phyloP scores from a whole-genome alignment of 306 rosid genomes.

The Dicorynia guianensis region DNA sequence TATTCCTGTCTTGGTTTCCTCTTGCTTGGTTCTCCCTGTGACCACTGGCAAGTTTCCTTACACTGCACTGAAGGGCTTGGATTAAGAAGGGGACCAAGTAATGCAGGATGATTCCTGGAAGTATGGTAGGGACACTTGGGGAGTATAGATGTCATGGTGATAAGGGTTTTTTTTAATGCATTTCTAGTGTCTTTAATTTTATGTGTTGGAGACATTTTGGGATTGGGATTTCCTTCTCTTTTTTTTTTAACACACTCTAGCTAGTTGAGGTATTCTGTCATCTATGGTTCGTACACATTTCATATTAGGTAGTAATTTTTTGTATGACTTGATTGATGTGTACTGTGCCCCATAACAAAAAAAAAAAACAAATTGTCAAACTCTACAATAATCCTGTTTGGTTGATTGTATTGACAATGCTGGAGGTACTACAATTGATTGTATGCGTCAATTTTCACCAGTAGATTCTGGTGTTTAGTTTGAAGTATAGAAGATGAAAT shows the following conservation, averaged over 20 bases:
- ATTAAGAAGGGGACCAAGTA: slow-evolving; percentile 68
- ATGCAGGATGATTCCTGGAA: slow-evolving; percentile 57
- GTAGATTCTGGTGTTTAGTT: neutral
- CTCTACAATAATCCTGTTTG: too few species aligned
- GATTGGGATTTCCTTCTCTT: slow-evolving; percentile 7
- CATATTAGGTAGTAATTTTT: too few species aligned
- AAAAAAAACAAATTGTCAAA: too few species aligned
- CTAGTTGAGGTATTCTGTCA: neutral
- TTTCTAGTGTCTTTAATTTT: slow-evolving; percentile 22
- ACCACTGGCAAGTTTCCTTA: slow-evolving; percentile 51
- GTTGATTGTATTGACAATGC: neutral
- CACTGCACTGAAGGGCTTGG: slow-evolving; percentile 61
- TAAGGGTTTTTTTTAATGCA: slow-evolving; percentile 34
- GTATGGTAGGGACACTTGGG: slow-evolving; percentile 41
- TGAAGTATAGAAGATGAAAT: too few species aligned
- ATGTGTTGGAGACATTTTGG: slow-evolving; percentile 5
- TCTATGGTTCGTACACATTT: neutral
- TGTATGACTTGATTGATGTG: too few species aligned
- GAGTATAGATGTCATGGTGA: slow-evolving; percentile 39
- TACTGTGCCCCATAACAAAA: too few species aligned
- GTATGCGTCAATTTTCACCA: neutral
- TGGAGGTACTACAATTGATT: neutral
- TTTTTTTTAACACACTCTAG: neutral
- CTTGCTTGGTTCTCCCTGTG: slow-evolving; percentile 65
- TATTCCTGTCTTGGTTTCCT: slow-evolving; percentile 75